Evolutionary conservation across 108 stramenopile genomes (phyloP), one percentile per base, ranked within the genome.

Genomic region (Parietichytrium sp.): DNA sequence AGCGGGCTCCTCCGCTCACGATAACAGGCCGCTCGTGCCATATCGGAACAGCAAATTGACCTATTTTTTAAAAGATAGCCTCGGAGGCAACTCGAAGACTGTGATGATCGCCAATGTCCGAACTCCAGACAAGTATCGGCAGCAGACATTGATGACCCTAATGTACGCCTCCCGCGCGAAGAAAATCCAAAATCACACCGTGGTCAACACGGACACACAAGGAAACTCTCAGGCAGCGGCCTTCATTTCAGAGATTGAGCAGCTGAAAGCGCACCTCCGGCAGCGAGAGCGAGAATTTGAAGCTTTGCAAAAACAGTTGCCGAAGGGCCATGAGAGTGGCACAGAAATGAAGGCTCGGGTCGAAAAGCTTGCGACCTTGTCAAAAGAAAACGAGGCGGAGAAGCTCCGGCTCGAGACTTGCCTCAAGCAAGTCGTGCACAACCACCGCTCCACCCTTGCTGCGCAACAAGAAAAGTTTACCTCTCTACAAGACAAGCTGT

Each of bases 11-110:
- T 23, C 15, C 33, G 61, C 61, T 45, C 91, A 95, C 83, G 91
- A 92, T 25, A 95, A 93, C 83, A 91, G 93, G 4, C 87, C 90
- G 50, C 96, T 97, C 79, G 91, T 99, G 50, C 98, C 97, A 18
- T 99, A 98, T 89, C 91, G 98, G 15, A 97, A 99, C 88, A 95
- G 94, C n/a, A 99, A 99, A 84, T 88, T 99, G 50, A 99, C 99
- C 29, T 89, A 97, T 1, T 93, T 99, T 42, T 92, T 99, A n/a
- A 97, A 99, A 81, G 96, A 97, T 78, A 94, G 95, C 6, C 87
- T 99, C 30, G 95, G 95, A 23, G 96, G 96, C 42, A 97, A 97
- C 85, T 92, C 93, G 3, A 87, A 91, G 77, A 97, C 95, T 85
- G 86, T 96, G 45, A 94, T 97, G 94, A 91, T 94, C 54, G 95